Evolutionary conservation across 2,329 filamentous ascomycete species (phyloP).

Genomic region (Ceratocystis huliohia): DNA sequence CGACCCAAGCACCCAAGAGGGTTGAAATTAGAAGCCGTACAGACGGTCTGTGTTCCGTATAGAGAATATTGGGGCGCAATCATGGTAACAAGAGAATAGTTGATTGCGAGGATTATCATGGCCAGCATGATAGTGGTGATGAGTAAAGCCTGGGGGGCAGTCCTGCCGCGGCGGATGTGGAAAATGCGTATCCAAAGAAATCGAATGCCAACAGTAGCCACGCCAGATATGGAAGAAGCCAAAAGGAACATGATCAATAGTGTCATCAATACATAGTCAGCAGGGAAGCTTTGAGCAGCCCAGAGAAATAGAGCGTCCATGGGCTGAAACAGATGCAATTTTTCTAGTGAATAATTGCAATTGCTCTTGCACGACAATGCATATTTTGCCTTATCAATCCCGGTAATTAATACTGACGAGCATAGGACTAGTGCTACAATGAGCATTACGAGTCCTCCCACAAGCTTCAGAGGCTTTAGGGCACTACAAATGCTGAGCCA

Average conservation of each 20-base stretch:
- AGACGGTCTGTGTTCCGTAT: constrained; percentile 90
- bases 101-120: constrained; percentile 77
- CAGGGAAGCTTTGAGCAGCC: constrained; percentile 70
- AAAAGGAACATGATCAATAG: constrained; percentile 80
- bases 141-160: constrained; percentile 80
- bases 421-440: constrained; percentile 64
- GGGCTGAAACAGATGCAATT: constrained; percentile 85
- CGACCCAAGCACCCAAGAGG: constrained; percentile 63
- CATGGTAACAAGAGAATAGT: constrained; percentile 85
- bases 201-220: constrained; percentile 78
- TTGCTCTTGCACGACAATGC: constrained; percentile 75
- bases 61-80: constrained; percentile 93
- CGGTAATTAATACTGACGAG: constrained; percentile 87
- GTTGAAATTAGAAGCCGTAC: constrained; percentile 53
- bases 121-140: constrained; percentile 84
- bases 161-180: constrained; percentile 77
- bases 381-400: constrained; percentile 92
- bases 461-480: constrained; percentile 76
- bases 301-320: constrained; percentile 81
- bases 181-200: constrained; percentile 95
- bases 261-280: constrained; percentile 85
- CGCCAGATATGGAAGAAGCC: constrained; percentile 71
- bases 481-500: constrained; percentile 75
- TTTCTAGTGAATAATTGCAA: constrained; percentile 83
- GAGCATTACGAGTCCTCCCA: constrained; percentile 70